Conservation (phyloP, 2,329 filamentous ascomycete species). For the Penicillium sp. region DNA sequence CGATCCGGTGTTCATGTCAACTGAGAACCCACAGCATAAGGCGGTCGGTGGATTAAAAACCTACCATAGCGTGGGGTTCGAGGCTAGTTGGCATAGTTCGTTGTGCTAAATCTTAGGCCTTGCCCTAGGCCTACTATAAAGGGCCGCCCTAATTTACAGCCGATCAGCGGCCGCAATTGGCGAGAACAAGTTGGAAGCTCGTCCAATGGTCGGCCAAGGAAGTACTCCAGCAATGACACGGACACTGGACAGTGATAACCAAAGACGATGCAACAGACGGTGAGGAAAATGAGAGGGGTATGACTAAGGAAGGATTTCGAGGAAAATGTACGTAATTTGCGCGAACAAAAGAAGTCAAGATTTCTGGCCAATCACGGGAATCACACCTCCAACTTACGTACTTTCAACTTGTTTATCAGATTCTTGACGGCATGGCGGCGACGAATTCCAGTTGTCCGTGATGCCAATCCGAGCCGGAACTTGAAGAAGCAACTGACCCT, state of each 20-base stretch:
- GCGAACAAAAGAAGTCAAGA: not conserved
- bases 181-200: not conserved
- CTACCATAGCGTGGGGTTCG: not conserved
- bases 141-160: not conserved
- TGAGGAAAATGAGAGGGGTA: not conserved
- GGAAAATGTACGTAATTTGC: not conserved
- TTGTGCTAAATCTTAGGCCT: not conserved
- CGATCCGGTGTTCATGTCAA: not conserved
- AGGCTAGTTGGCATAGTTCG: not conserved
- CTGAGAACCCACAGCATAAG: not conserved
- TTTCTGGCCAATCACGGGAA: not conserved
- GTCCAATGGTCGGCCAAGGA: not conserved
- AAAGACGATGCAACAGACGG: not conserved
- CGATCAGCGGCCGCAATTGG: constrained; percentile 5
- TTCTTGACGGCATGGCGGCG: too few relatives aligned
- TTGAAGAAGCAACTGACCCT: not conserved
- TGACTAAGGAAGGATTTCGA: not conserved
- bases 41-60: not conserved
- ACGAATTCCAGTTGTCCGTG: not conserved
- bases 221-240: not conserved
- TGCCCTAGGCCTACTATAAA: not conserved
- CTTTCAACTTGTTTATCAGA: not conserved
- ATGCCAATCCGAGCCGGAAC: not conserved
- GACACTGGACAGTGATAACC: not conserved
- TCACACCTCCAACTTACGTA: not conserved